phyloP scores from a whole-genome alignment of 1,139 yeast species.

The Meyerozyma elateridarum region DNA sequence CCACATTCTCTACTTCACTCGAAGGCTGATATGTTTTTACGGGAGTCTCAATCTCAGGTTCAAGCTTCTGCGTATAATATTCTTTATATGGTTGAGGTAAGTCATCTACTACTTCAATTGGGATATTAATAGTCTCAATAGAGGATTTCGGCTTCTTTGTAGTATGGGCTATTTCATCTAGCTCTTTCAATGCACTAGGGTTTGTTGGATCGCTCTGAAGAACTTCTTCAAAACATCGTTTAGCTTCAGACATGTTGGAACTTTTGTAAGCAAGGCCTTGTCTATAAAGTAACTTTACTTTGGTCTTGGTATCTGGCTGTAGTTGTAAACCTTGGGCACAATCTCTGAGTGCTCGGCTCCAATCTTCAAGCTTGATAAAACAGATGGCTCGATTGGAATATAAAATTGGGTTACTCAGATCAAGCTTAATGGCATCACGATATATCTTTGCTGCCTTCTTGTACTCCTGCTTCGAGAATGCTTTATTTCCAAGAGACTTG shows the following conservation, averaged over 20 bases:
- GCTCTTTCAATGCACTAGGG: conserved; percentile 25
- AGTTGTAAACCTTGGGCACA: conserved; percentile 53
- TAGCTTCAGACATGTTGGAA: conserved; percentile 28
- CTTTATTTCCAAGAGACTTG: conserved; percentile 60
- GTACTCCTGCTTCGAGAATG: conserved; percentile 52
- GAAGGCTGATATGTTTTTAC: too few relatives aligned
- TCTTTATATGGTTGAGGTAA: conserved; percentile 38
- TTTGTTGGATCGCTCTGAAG: conserved; percentile 44
- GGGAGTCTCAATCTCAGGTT: too few relatives aligned
- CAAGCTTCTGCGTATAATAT: too few relatives aligned
- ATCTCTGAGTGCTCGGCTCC: conserved; percentile 55
- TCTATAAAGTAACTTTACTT: conserved; percentile 55
- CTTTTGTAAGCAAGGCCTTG: conserved; percentile 44
- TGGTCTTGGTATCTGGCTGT: conserved; percentile 26
- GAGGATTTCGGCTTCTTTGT: conserved; percentile 10
- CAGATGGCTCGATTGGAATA: conserved; percentile 81
- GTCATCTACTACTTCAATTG: conserved; percentile 39
- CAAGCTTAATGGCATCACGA: conserved; percentile 57
- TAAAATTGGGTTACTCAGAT: conserved; percentile 55
- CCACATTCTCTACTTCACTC: neutral
- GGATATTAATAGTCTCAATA: conserved; percentile 19
- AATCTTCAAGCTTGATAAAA: conserved; percentile 51
- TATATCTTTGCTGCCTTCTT: conserved; percentile 58
- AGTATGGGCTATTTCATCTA: conserved; percentile 12
- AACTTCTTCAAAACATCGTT: conserved; percentile 34